A percentile compares a stretch with the other conserved stretches of the same genome.
phyloP scores from a whole-genome alignment of 2,329 filamentous ascomycete genomes.

The Xylaria sp. region DNA sequence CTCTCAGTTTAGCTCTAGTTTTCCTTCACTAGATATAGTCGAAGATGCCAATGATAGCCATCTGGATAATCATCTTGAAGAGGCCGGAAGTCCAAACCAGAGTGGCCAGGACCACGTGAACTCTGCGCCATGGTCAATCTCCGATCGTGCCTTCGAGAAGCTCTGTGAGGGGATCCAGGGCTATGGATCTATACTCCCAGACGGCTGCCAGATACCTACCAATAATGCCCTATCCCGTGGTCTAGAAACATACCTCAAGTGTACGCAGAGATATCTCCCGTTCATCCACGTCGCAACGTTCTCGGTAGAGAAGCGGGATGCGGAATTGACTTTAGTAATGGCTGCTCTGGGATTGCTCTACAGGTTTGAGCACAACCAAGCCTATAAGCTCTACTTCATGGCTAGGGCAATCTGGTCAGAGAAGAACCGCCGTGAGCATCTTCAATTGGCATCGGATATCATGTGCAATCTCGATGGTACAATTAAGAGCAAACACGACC shows the following conservation, averaged over 20 bases:
- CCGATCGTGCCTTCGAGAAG: neutral
- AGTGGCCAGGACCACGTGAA: neutral
- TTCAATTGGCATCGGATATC: neutral
- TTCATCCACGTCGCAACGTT: conserved; percentile 60
- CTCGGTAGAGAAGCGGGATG: conserved; percentile 47
- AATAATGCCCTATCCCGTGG: conserved; percentile 59
- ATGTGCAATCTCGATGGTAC: neutral
- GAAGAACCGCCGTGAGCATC: conserved; percentile 51
- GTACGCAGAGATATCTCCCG: conserved; percentile 61
- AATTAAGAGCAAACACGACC: neutral
- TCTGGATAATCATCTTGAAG: neutral
- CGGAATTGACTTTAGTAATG: conserved; percentile 61
- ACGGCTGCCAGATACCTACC: conserved; percentile 59
- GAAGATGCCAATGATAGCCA: neutral
- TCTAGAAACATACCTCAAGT: conserved; percentile 62
- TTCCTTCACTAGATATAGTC: neutral
- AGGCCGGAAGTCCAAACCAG: neutral
- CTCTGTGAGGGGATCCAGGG: conserved; percentile 19
- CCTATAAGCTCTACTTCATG: conserved; percentile 66
- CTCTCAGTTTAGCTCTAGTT: conserved; percentile 3
- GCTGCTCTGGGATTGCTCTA: conserved; percentile 61
- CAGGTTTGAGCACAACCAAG: conserved; percentile 60
- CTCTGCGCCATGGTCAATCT: neutral
- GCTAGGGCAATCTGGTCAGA: conserved; percentile 64
- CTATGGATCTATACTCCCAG: conserved; percentile 53